Evolutionary conservation across 805 yeast genomes (phyloP).

Genomic region (Ogataea ganodermae): DNA sequence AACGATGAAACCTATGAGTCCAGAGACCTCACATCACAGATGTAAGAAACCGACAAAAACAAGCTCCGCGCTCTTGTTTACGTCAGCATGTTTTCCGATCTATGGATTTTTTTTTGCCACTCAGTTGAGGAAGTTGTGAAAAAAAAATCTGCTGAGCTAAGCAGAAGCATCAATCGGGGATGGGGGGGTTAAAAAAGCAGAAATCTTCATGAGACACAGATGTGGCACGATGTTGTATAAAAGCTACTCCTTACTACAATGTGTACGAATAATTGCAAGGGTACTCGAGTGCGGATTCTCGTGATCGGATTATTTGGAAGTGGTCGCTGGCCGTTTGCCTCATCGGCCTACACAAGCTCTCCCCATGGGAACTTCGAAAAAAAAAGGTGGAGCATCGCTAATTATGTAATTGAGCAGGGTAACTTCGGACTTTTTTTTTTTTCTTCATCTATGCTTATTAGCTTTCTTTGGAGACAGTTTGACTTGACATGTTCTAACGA

Average conservation of each 20-base stretch:
- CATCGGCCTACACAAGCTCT: too few species aligned
- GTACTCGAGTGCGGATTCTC: too few species aligned
- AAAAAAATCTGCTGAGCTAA: not conserved
- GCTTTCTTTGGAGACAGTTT: too few species aligned
- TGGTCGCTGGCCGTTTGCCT: too few species aligned
- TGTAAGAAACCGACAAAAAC: constrained; percentile 3
- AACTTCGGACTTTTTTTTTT: not conserved
- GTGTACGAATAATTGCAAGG: too few species aligned
- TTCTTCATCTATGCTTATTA: not conserved
- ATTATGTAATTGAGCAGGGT: constrained; percentile 1
- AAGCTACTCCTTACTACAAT: too few species aligned
- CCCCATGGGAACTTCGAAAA: not conserved
- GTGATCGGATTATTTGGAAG: too few species aligned
- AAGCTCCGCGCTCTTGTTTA: constrained; percentile 7
- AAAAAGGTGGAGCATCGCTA: not conserved
- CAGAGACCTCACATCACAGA: not conserved
- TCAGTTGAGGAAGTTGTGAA: not conserved
- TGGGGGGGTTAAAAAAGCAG: too few species aligned
- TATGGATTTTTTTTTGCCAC: constrained; percentile 6
- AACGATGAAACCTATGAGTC: not conserved
- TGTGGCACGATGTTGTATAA: too few species aligned
- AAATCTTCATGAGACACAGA: too few species aligned
- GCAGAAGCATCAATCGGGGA: too few species aligned
- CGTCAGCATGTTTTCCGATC: constrained; percentile 5
- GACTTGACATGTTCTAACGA: too few species aligned